A percentile compares a stretch with the other conserved stretches of the same genome.
phyloP scores from a whole-genome alignment of 805 yeast genomes.

The Teunomyces aglyptinius region DNA sequence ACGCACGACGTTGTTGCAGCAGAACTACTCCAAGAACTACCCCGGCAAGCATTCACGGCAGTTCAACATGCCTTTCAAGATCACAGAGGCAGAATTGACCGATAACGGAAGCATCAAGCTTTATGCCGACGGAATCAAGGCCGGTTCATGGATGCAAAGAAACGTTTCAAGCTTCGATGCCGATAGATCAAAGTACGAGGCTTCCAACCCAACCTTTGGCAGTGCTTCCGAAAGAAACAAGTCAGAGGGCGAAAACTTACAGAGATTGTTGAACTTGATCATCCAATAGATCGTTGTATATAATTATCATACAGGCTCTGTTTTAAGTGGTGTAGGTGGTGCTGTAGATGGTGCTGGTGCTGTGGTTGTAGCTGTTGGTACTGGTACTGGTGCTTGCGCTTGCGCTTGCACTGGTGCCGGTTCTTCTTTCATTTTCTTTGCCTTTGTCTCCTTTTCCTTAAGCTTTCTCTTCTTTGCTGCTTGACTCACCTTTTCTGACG shows the following conservation, averaged over 20 bases:
- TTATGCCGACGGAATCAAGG: slow-evolving; percentile 40
- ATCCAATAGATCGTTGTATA: slow-evolving; percentile 9
- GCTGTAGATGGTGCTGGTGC: neutral
- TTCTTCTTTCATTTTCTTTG: slow-evolving; percentile 14
- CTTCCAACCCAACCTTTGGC: slow-evolving; percentile 32
- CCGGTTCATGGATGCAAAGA: slow-evolving; percentile 40
- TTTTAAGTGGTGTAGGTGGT: neutral
- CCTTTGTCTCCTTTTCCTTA: slow-evolving; percentile 23
- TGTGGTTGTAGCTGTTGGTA: neutral
- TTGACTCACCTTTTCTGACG: slow-evolving; percentile 11
- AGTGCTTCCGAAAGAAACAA: slow-evolving; percentile 35
- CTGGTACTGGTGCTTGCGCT: neutral
- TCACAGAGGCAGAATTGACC: slow-evolving; percentile 35
- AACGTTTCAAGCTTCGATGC: slow-evolving; percentile 17
- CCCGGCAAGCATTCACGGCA: slow-evolving; percentile 45
- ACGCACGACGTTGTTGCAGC: slow-evolving; percentile 34
- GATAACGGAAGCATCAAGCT: slow-evolving; percentile 39
- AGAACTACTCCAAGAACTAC: slow-evolving; percentile 31
- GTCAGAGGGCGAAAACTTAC: slow-evolving; percentile 24
- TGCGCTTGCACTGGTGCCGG: neutral
- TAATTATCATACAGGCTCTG: neutral
- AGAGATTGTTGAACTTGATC: slow-evolving; percentile 26
- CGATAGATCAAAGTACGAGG: slow-evolving; percentile 25
- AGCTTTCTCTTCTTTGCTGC: slow-evolving; percentile 33
- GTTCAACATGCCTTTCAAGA: slow-evolving; percentile 41